Percentiles rank a stretch among this genome's conserved stretches.
These are phyloP conservation scores for Salix dunnii DNA, from an alignment of 345 rosid species.

Conservation along the genomic window DNA sequence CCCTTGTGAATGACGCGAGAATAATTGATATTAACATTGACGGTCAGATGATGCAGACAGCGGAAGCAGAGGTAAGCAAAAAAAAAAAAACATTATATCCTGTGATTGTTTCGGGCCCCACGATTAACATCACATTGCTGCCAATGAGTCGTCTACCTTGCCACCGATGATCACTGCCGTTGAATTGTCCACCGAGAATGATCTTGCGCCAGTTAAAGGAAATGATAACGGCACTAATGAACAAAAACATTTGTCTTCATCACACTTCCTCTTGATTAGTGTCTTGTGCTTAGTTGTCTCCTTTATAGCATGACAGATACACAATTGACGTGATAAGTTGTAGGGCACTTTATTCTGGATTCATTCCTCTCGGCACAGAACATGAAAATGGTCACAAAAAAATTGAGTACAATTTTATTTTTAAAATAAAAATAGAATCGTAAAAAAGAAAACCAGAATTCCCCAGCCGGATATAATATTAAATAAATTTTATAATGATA, in stretches of 20 bases:
- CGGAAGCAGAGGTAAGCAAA: neutral
- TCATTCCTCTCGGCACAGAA: no score
- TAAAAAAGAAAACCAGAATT: no score
- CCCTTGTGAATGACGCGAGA: constrained; percentile 7
- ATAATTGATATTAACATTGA: constrained; percentile 13
- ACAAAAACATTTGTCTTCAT: neutral
- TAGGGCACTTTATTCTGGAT: no score
- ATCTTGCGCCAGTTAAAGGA: neutral
- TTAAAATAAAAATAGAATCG: no score
- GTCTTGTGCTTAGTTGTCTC: neutral
- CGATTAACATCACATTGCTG: neutral
- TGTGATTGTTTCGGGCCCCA: neutral
- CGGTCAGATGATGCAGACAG: constrained; percentile 8
- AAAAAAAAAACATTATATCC: no score
- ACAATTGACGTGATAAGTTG: no score
- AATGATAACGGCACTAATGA: neutral
- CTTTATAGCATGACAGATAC: neutral
- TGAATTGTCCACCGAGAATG: neutral
- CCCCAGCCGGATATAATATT: no score
- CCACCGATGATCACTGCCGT: neutral
- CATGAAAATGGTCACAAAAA: no score
- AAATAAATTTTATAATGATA: no score
- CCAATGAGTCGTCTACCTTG: neutral
- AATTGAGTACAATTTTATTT: no score
- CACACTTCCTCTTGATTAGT: neutral